phyloP scores from a whole-genome alignment of 768 basidiomycete genomes.

The Boletales sp. region DNA sequence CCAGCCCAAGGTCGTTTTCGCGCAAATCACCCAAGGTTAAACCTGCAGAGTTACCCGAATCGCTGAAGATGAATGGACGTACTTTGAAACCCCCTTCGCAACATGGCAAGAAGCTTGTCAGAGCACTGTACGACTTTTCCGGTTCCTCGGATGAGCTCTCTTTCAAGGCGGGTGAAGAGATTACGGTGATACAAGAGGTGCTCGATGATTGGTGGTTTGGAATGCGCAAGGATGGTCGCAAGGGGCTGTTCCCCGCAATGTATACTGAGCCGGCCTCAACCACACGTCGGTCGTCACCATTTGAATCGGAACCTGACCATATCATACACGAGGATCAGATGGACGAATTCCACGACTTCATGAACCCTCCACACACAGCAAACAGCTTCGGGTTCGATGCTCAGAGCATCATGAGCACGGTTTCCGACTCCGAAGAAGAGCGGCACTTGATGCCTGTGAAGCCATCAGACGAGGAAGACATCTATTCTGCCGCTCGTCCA shows the following conservation, averaged over 20 bases:
- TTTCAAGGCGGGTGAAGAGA: constrained; percentile 71
- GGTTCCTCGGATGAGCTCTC: constrained; percentile 77
- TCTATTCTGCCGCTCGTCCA: constrained; percentile 19
- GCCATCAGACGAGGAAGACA: constrained; percentile 21
- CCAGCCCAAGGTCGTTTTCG: constrained; percentile 33
- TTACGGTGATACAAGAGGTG: constrained; percentile 74
- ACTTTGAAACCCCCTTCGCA: constrained; percentile 51
- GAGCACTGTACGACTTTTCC: constrained; percentile 71
- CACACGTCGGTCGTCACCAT: constrained; percentile 25
- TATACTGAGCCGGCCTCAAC: constrained; percentile 53
- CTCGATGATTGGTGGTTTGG: constrained; percentile 93
- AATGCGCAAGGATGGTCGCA: constrained; percentile 55
- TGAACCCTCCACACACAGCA: constrained; percentile 24
- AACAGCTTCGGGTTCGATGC: constrained; percentile 27
- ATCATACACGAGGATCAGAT: constrained; percentile 11
- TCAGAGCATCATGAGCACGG: constrained; percentile 42
- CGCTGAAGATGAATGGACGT: constrained; percentile 29
- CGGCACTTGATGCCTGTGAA: constrained; percentile 30
- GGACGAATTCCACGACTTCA: constrained; percentile 19
- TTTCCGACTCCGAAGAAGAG: constrained; percentile 44
- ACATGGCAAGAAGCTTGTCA: constrained; percentile 52
- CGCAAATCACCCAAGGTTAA: constrained; percentile 28
- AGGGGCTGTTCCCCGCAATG: constrained; percentile 78
- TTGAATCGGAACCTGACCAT: constrained; percentile 28
- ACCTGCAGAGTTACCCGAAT: constrained; percentile 23